Base-by-base conservation (phyloP, 352 stramenopile genomes). In the Globisporangium takayamanum region DNA sequence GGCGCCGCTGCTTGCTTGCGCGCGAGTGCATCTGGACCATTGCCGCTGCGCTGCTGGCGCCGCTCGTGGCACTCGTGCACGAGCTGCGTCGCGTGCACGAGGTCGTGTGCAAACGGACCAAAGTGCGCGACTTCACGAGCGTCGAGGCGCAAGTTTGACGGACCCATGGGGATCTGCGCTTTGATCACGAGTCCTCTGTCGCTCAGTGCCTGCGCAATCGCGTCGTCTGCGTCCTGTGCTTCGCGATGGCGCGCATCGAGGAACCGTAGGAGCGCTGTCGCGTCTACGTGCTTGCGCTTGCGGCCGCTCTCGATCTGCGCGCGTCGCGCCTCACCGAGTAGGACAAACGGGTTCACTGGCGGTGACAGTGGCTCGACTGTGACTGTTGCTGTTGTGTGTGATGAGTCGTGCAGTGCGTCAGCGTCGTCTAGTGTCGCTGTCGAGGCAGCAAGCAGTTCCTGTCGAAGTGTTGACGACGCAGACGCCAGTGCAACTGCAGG, bases 161-260 rank as follows among this genome's bases (percentile, higher is more conserved):
- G 77, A 1, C 80, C 83, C 42, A 93, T 73, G 1, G 83, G 83
- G 53, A 91, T 84, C 57, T 93, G 83, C 12, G 77, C 75, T 46
- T 86, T 88, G 25, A 89, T 53, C 20, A 89, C 74, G n/a, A 93
- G 71, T 18, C 83, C 83, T 22, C 75, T 60, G 0, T 64, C 54
- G 36, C 71, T 75, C 22, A 93, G 55, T n/a, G 81, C 56, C 10
- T 71, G 50, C 1, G 72, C 80, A 16, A 80, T 66, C 26, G 56
- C 60, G 18, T 78, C 68, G 46, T 93, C 83, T 0, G 64, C 59
- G 0, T 62, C 47, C 4, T 69, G 55, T 1, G 83, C 83, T 30
- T 82, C 72, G 8, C 53, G 45, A 15, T 83, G 73, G 11, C 79
- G 66, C n/a, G 49, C 45, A 10, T 84, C 72, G 12, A 93, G 70